Evolutionary conservation across 352 stramenopile genomes (phyloP).

Genomic region (Plasmopara halstedii): DNA sequence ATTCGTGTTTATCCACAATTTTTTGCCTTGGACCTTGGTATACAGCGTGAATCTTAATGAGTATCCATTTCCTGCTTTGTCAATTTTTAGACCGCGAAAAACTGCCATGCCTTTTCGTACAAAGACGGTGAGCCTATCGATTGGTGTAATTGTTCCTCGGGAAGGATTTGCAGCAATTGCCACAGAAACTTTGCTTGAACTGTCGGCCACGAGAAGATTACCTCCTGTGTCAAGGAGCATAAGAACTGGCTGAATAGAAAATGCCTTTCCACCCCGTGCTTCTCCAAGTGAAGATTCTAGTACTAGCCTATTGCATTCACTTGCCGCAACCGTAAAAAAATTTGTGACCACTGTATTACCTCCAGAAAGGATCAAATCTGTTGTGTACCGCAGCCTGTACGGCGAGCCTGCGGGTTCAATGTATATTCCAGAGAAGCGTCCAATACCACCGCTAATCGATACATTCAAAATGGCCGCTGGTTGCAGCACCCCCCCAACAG

Average conservation of each 20-base stretch:
- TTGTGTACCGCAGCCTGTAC: slow-evolving; percentile 68
- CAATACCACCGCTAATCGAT: slow-evolving; percentile 44
- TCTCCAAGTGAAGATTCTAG: slow-evolving; percentile 29
- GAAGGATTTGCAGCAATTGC: slow-evolving; percentile 71
- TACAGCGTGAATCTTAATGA: slow-evolving; percentile 62
- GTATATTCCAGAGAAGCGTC: slow-evolving; percentile 50
- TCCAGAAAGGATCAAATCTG: slow-evolving; percentile 42
- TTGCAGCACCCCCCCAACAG: slow-evolving; percentile 38
- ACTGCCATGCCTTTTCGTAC: slow-evolving; percentile 49
- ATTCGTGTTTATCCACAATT: slow-evolving; percentile 31
- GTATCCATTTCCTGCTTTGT: slow-evolving; percentile 69
- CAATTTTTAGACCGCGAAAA: slow-evolving; percentile 70
- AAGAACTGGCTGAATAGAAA: slow-evolving; percentile 66
- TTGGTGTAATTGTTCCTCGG: slow-evolving; percentile 35
- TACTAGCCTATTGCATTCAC: slow-evolving; percentile 43
- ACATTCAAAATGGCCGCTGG: slow-evolving; percentile 39
- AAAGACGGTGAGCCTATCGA: slow-evolving; percentile 25
- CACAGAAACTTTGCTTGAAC: slow-evolving; percentile 52
- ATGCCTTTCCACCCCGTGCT: slow-evolving; percentile 61
- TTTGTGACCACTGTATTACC: slow-evolving; percentile 58
- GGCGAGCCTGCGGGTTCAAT: slow-evolving; percentile 75
- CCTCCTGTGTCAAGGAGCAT: slow-evolving; percentile 69
- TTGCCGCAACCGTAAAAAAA: slow-evolving; percentile 63
- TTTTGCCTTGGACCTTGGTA: slow-evolving; percentile 31
- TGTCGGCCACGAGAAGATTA: slow-evolving; percentile 59